These are phyloP conservation scores for Brassica cretica DNA, from an alignment of 345 rosid genomes.

Conservation along the genomic window DNA sequence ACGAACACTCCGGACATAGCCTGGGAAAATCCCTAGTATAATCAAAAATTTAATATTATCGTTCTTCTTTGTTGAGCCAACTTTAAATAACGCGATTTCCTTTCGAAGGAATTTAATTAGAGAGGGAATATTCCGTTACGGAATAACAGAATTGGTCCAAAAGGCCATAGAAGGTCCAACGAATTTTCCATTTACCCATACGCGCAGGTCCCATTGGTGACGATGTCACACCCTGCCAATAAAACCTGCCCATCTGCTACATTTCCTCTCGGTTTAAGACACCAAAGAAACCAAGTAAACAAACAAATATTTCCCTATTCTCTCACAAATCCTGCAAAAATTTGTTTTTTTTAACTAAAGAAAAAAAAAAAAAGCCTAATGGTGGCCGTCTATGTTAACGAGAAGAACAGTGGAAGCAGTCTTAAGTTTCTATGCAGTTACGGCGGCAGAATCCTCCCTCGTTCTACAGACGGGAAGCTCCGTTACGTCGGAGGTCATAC, in stretches of 20 bases:
- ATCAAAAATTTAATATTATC: neutral
- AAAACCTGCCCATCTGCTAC: conserved; percentile 24
- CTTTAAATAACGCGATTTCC: neutral
- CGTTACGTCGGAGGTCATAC: conserved; percentile 87
- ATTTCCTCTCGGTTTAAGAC: conserved; percentile 37
- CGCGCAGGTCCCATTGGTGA: conserved; percentile 28
- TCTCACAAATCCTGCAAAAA: neutral
- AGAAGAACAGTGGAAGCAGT: conserved; percentile 35
- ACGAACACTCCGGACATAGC: too few relatives aligned
- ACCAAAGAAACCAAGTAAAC: neutral
- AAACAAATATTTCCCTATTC: neutral
- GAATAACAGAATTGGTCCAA: conserved; percentile 31
- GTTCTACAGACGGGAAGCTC: conserved; percentile 68
- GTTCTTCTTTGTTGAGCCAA: neutral
- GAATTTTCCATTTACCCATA: conserved; percentile 22
- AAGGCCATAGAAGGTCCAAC: conserved; percentile 23
- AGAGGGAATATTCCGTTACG: conserved; percentile 29
- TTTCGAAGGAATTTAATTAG: conserved; percentile 7
- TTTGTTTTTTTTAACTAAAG: neutral
- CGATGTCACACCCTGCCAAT: conserved; percentile 26
- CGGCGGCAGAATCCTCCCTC: conserved; percentile 70
- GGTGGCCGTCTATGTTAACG: conserved; percentile 27
- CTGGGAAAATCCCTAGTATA: too few relatives aligned
- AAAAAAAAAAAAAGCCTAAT: neutral
- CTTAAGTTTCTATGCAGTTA: conserved; percentile 88